These are phyloP conservation scores for Tetrapisispora pingtungensis DNA, from an alignment of 805 yeast genomes.

Conservation along the genomic window DNA sequence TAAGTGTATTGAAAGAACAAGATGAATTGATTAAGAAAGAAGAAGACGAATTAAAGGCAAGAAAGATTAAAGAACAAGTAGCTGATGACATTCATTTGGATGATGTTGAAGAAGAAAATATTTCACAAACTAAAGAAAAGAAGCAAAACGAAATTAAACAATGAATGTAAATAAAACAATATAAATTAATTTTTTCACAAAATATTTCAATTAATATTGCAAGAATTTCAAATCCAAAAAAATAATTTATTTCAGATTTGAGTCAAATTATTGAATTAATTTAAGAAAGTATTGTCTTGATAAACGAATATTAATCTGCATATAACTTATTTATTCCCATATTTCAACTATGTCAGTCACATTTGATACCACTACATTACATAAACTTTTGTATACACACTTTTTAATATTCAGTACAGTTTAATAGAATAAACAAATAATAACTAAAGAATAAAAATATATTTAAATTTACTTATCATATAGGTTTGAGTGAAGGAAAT, in stretches of 20 bases:
- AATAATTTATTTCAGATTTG: not conserved
- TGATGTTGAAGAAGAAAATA: slow-evolving; percentile 18
- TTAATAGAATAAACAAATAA: slow-evolving; percentile 1
- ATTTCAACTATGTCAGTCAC: not conserved
- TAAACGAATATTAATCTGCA: not conserved
- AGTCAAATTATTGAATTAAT: too few species aligned
- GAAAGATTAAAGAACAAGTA: slow-evolving; percentile 19
- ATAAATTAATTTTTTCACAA: not conserved
- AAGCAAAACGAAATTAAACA: not conserved
- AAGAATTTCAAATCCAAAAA: not conserved
- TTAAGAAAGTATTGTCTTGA: not conserved
- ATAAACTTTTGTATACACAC: not conserved
- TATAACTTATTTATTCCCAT: not conserved
- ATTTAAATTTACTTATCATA: too few species aligned
- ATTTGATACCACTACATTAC: not conserved
- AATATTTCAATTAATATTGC: not conserved
- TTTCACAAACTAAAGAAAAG: not conserved
- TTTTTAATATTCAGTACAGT: slow-evolving; percentile 2
- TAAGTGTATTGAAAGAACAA: slow-evolving; percentile 69
- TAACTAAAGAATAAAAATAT: too few species aligned
- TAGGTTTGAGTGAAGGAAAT: too few species aligned
- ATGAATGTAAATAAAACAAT: not conserved
- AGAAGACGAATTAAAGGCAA: slow-evolving; percentile 58
- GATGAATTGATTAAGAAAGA: slow-evolving; percentile 80
- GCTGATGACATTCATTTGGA: slow-evolving; percentile 32